A percentile compares a stretch with the other conserved stretches of the same genome.
Evolutionary conservation across 768 basidiomycete species (phyloP).

Genomic region (Mycena chlorophos): DNA sequence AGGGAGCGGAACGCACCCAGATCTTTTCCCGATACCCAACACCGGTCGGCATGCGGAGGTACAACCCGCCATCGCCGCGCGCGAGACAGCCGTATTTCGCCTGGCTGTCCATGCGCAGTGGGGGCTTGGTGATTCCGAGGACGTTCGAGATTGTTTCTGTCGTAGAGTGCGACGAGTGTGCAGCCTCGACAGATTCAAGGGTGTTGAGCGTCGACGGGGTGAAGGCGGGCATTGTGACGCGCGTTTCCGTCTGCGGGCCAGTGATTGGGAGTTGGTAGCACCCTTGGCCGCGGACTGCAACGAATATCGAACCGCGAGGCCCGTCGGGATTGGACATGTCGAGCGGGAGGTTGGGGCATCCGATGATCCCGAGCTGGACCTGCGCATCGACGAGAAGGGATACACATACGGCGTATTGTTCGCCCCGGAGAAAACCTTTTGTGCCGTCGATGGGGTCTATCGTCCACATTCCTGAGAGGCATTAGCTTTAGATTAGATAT

Average conservation of each 20-base stretch:
- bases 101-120: slow-evolving; percentile 91
- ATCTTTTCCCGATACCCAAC: slow-evolving; percentile 89
- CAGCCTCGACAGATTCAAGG: slow-evolving; percentile 91
- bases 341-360: slow-evolving; percentile 87
- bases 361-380: slow-evolving; percentile 83
- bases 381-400: slow-evolving; percentile 77
- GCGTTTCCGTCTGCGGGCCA: slow-evolving; percentile 30
- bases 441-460: slow-evolving; percentile 92
- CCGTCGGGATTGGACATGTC: slow-evolving; percentile 53
- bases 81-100: slow-evolving; percentile 90
- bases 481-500: slow-evolving; percentile 7
- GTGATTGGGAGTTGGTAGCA: slow-evolving; percentile 51
- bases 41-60: slow-evolving; percentile 77
- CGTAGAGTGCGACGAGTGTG: slow-evolving; percentile 87
- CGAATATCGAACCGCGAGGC: slow-evolving; percentile 77
- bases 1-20: slow-evolving; percentile 59
- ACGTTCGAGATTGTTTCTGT: slow-evolving; percentile 70
- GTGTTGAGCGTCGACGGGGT: slow-evolving; percentile 56
- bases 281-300: slow-evolving; percentile 85
- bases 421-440: slow-evolving; percentile 88
- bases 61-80: slow-evolving; percentile 82
- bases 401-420: slow-evolving; percentile 91
- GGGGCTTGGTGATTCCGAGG: slow-evolving; percentile 63
- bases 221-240: slow-evolving; percentile 55
- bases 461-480: slow-evolving; percentile 74